Conservation (phyloP, 108 stramenopile species). For the Skeletonema menzelii region DNA sequence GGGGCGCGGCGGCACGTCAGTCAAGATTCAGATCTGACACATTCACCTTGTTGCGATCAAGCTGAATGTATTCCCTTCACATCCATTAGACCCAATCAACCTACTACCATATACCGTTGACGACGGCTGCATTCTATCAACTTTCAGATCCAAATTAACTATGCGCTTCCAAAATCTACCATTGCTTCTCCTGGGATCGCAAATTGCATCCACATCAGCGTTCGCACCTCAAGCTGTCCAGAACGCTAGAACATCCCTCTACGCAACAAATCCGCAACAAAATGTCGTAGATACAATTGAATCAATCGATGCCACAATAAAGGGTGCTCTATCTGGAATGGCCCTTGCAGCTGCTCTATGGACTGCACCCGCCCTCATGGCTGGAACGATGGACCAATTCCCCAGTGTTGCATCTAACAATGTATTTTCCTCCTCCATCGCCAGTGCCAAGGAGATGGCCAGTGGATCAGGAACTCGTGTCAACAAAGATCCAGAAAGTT, state of each 20-base stretch:
- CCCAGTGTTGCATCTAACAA: neutral
- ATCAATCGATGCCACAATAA: conserved; percentile 27
- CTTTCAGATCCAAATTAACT: neutral
- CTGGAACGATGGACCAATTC: conserved; percentile 12
- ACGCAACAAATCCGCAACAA: conserved; percentile 12
- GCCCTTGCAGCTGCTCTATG: conserved; percentile 39
- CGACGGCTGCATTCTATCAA: too few species aligned
- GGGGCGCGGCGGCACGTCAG: too few species aligned
- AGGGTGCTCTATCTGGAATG: conserved; percentile 31
- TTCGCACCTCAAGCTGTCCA: neutral
- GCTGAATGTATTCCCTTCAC: too few species aligned
- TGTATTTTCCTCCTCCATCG: conserved; percentile 36
- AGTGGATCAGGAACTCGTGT: conserved; percentile 85
- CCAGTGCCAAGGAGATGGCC: conserved; percentile 86
- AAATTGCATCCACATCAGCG: conserved; percentile 3
- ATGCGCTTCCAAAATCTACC: neutral
- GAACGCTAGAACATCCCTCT: neutral
- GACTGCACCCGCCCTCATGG: conserved; percentile 45
- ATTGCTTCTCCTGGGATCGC: neutral
- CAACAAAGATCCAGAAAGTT: conserved; percentile 91
- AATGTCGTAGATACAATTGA: conserved; percentile 19
- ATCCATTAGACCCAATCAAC: too few species aligned
- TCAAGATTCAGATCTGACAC: too few species aligned
- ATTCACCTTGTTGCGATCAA: too few species aligned
- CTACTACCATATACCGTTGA: too few species aligned